Conservation (phyloP, 805 yeast genomes). For the Phaffomyces thermotolerans region DNA sequence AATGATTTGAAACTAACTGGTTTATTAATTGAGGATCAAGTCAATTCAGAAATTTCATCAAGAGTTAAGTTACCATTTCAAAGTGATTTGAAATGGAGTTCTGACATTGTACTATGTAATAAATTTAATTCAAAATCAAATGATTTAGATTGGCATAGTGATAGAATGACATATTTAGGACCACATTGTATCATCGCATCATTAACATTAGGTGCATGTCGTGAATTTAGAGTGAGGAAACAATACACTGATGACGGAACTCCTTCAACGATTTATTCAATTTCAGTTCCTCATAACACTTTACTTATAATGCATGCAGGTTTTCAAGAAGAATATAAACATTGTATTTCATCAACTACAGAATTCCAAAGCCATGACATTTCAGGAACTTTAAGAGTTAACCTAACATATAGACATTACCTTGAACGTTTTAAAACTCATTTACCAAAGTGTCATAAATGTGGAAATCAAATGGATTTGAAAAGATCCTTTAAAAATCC, state of each 20-base stretch:
- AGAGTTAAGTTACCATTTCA: conserved; percentile 33
- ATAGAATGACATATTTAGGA: conserved; percentile 63
- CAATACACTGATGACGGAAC: conserved; percentile 28
- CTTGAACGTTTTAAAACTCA: conserved; percentile 30
- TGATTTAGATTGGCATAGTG: conserved; percentile 71
- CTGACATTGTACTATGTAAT: conserved; percentile 50
- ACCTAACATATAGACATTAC: conserved; percentile 58
- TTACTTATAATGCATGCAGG: conserved; percentile 70
- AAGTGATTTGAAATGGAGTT: conserved; percentile 37
- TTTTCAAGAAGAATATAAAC: conserved; percentile 70
- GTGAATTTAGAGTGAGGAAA: conserved; percentile 56
- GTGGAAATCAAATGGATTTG: conserved; percentile 40
- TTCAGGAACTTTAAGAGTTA: conserved; percentile 47
- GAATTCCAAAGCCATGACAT: conserved; percentile 39
- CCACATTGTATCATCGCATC: conserved; percentile 66
- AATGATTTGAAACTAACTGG: conserved; percentile 35
- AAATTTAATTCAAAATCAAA: conserved; percentile 42
- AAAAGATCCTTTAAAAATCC: conserved; percentile 46
- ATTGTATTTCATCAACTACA: conserved; percentile 45
- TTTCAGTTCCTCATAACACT: conserved; percentile 66
- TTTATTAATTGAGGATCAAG: conserved; percentile 30
- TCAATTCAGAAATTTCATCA: conserved; percentile 29
- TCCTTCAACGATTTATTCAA: conserved; percentile 33
- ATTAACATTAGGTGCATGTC: conserved; percentile 58
- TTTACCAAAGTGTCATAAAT: conserved; percentile 37